Percentiles rank a stretch among this genome's conserved stretches.
phyloP scores from a whole-genome alignment of 495 filamentous ascomycete genomes.

The Aspergillus steynii region DNA sequence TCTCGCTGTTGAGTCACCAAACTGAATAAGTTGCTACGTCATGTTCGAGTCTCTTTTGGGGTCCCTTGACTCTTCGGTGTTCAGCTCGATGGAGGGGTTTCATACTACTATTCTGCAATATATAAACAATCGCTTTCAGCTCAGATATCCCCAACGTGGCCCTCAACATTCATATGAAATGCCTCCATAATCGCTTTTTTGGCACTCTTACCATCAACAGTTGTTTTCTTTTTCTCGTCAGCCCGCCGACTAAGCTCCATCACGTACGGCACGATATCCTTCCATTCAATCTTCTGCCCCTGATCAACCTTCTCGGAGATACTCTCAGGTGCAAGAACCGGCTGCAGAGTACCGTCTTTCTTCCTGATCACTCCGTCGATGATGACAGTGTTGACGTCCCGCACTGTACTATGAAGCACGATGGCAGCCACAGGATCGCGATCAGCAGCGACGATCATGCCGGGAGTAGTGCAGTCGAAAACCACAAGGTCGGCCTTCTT shows the following conservation, averaged over 20 bases:
- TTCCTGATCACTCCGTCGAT: background rate
- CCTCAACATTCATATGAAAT: background rate
- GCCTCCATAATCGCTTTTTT: background rate
- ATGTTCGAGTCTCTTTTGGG: too few relatives aligned
- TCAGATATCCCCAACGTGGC: background rate
- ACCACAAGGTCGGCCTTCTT: background rate
- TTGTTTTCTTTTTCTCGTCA: background rate
- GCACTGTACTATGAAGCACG: background rate
- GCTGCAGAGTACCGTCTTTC: background rate
- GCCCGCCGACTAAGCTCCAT: background rate
- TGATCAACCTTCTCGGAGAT: background rate
- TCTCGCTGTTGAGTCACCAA: too few relatives aligned
- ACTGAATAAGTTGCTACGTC: too few relatives aligned
- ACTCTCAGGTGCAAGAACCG: background rate
- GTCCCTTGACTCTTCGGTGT: too few relatives aligned
- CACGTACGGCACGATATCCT: background rate
- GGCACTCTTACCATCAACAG: background rate
- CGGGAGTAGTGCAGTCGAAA: background rate
- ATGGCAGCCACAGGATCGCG: background rate
- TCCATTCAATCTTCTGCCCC: background rate
- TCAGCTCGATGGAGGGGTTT: too few relatives aligned
- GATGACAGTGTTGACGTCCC: background rate
- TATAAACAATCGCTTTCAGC: too few relatives aligned
- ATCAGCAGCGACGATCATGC: background rate
- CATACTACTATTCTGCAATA: too few relatives aligned